Evolutionary conservation across 106 monocot species (phyloP), one percentile per base, ranked within the genome.

Genomic region (Dioscorea zingiberensis): DNA sequence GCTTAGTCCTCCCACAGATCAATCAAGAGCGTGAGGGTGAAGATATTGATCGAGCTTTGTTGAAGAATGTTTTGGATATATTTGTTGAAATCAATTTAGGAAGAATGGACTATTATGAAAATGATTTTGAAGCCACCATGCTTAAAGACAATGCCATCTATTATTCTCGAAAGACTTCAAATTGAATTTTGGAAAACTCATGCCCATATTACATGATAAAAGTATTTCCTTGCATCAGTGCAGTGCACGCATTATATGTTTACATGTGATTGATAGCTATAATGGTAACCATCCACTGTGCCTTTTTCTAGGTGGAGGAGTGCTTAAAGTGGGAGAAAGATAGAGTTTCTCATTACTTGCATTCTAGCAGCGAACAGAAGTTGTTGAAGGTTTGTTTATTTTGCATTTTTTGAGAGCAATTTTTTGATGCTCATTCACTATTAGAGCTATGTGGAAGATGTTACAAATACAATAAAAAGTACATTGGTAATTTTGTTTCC

Each of bases 41-140:
- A 64, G 85, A 85, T 54, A 85, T 90, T 61, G 90, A 90, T 71
- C 63, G 90, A 53, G 82, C 77, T 5, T 70, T 90, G 49, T 45
- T 90, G 62, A 90, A 90, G 71, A 90, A 90, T 83, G 90, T 85
- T 22, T 58, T 90, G 68, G 90, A 75, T 69, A 90, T 90, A 49
- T 90, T 82, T 83, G 85, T 90, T 74, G 90, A 82, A 67, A 90
- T 90, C 77, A 85, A 85, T 25, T 64, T 89, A 53, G 66, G 75
- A 14, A 70, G 47, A 24, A 75, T 80, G 75, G 70, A 70, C 13
- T 74, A 47, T 27, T 80, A 80, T 62, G 62, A 66, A 47, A 70
- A 71, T 67, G 80, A 75, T 27, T 80, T 80, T 57, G 80, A 81
- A 71, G 68, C 67, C 24, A 67, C 62, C 3, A 59, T 81, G 76